phyloP scores from a whole-genome alignment of 2,329 filamentous ascomycete genomes.

The Pseudogymnoascus sp. region DNA sequence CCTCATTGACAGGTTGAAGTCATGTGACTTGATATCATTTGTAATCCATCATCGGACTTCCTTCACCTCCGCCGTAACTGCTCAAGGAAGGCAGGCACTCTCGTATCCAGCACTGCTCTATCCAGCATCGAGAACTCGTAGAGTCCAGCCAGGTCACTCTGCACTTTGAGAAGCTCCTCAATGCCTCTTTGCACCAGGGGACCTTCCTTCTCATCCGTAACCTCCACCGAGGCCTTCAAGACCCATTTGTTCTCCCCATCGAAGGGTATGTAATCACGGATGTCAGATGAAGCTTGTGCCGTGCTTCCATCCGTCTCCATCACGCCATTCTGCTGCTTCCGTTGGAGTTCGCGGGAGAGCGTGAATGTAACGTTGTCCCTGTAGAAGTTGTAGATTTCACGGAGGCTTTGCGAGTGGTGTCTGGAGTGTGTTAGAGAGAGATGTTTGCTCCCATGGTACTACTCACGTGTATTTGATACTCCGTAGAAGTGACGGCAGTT shows the following conservation, averaged over 20 bases:
- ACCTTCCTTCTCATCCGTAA: conserved; percentile 47
- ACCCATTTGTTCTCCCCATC: conserved; percentile 45
- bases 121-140: conserved; percentile 45
- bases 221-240: conserved; percentile 44
- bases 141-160: conserved; percentile 40
- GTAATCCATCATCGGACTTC: neutral
- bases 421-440: conserved; percentile 25
- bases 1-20: neutral
- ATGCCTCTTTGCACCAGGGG: conserved; percentile 44
- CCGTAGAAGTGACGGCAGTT: conserved; percentile 1
- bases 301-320: neutral
- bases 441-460: neutral
- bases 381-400: conserved; percentile 46
- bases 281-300: conserved; percentile 20
- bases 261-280: conserved; percentile 23
- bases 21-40: conserved; percentile 6
- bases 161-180: conserved; percentile 40
- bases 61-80: neutral
- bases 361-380: conserved; percentile 46
- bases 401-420: conserved; percentile 44
- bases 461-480: conserved; percentile 11
- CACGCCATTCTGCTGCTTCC: neutral
- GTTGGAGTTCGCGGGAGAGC: conserved; percentile 39
- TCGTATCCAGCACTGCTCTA: conserved; percentile 44
- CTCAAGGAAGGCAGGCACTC: conserved; percentile 21